Percentiles rank a stretch among this genome's conserved stretches.
Conservation (phyloP, 2,329 filamentous ascomycete genomes). For the Beauveria bassiana region DNA sequence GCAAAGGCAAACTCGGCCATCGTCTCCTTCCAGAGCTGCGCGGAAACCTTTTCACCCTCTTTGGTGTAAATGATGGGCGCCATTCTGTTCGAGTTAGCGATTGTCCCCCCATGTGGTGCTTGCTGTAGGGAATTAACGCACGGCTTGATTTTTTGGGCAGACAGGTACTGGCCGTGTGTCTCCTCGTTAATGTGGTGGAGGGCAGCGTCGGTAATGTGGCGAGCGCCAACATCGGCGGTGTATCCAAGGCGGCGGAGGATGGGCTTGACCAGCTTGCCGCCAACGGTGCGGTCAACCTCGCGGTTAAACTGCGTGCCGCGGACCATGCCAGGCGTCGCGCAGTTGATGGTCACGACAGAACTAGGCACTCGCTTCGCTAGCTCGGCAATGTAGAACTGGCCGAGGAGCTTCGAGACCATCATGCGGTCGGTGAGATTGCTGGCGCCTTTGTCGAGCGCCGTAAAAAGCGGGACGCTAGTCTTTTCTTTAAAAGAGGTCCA, state of each 20-base stretch:
- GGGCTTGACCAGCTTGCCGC: constrained; percentile 7
- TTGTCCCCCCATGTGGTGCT: neutral
- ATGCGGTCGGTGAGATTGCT: constrained; percentile 11
- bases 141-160: constrained; percentile 10
- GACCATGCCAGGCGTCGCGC: constrained; percentile 15
- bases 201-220: constrained; percentile 8
- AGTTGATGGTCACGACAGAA: constrained; percentile 17
- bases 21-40: constrained; percentile 7
- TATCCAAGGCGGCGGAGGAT: constrained; percentile 3
- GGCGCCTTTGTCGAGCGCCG: constrained; percentile 15
- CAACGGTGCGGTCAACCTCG: constrained; percentile 9
- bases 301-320: constrained; percentile 14
- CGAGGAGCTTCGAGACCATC: constrained; percentile 23
- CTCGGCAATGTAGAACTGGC: constrained; percentile 25
- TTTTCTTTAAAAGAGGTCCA: constrained; percentile 13
- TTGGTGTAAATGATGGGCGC: constrained; percentile 12
- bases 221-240: constrained; percentile 6
- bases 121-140: neutral
- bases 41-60: constrained; percentile 5
- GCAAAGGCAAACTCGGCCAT: too few species aligned
- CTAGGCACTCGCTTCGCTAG: constrained; percentile 17
- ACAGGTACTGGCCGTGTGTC: constrained; percentile 10
- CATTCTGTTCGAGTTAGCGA: neutral
- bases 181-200: neutral
- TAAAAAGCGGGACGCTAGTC: constrained; percentile 12